Conservation (phyloP, 176 grass and related monocot species). For the Microstegium vimineum region DNA sequence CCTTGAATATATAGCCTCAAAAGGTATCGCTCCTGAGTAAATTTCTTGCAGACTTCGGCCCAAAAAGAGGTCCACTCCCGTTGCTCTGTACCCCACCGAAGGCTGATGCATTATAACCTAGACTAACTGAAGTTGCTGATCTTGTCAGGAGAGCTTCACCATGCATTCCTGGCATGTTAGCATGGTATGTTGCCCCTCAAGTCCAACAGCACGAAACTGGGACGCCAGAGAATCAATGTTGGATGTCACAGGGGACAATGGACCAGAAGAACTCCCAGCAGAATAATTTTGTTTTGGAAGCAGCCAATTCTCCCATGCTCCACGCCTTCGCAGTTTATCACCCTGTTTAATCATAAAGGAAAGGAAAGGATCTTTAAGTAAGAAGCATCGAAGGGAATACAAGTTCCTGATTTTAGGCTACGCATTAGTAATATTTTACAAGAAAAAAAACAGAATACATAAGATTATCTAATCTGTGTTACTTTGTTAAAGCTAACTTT, state of each 20-base stretch:
- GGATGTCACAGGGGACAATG: constrained; percentile 36
- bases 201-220: constrained; percentile 55
- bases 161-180: constrained; percentile 30
- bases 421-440: background rate
- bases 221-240: constrained; percentile 31
- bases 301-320: constrained; percentile 74
- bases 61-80: constrained; percentile 36
- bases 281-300: constrained; percentile 46
- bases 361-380: background rate
- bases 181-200: constrained; percentile 49
- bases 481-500: background rate
- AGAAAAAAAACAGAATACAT: background rate
- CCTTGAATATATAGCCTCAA: constrained; percentile 31
- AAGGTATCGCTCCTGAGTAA: constrained; percentile 64
- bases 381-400: background rate
- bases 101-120: constrained; percentile 43
- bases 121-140: constrained; percentile 51
- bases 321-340: constrained; percentile 71
- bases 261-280: constrained; percentile 32
- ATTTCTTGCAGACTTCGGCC: constrained; percentile 38
- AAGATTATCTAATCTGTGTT: background rate
- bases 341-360: constrained; percentile 38
- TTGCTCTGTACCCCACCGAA: constrained; percentile 20
- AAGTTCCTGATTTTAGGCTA: background rate
- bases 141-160: constrained; percentile 56